These are phyloP conservation scores for Ganoderma lucidum DNA, from an alignment of 1,284 basidiomycete species.

Conservation along the genomic window DNA sequence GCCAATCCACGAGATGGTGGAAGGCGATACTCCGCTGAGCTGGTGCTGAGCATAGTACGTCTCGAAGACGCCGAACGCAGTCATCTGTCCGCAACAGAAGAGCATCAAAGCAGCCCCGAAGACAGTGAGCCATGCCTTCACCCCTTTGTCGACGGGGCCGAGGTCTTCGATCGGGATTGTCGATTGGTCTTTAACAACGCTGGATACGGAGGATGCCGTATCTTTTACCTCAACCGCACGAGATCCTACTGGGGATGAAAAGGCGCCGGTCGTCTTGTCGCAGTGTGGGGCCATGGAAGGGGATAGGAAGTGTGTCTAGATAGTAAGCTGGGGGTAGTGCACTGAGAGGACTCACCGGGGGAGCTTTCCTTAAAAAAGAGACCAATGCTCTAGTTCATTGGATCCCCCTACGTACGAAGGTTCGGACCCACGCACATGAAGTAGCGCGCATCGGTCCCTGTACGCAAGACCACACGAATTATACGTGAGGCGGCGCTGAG, in stretches of 20 bases:
- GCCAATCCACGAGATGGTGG: constrained; percentile 57
- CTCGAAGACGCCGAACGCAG: constrained; percentile 50
- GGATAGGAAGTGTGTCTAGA: neutral
- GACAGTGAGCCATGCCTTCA: constrained; percentile 45
- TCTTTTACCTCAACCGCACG: neutral
- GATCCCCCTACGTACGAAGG: neutral
- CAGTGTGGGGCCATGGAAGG: neutral
- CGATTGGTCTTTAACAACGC: neutral
- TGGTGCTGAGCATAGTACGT: constrained; percentile 52
- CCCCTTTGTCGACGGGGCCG: constrained; percentile 37
- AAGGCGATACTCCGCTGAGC: constrained; percentile 42
- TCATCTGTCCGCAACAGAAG: constrained; percentile 48
- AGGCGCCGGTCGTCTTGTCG: neutral
- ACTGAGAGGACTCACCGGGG: neutral
- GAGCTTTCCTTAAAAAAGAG: constrained; percentile 1
- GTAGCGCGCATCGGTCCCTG: neutral
- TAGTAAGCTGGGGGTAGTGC: too few species aligned
- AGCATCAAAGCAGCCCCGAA: constrained; percentile 45
- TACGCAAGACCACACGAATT: neutral
- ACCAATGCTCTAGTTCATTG: neutral
- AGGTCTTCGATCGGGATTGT: neutral
- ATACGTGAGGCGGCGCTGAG: constrained; percentile 7
- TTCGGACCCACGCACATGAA: neutral
- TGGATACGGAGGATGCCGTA: neutral
- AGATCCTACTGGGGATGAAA: neutral